Evolutionary conservation across 208 protist genomes (phyloP).

Genomic region (Acanthamoeba royreba): DNA sequence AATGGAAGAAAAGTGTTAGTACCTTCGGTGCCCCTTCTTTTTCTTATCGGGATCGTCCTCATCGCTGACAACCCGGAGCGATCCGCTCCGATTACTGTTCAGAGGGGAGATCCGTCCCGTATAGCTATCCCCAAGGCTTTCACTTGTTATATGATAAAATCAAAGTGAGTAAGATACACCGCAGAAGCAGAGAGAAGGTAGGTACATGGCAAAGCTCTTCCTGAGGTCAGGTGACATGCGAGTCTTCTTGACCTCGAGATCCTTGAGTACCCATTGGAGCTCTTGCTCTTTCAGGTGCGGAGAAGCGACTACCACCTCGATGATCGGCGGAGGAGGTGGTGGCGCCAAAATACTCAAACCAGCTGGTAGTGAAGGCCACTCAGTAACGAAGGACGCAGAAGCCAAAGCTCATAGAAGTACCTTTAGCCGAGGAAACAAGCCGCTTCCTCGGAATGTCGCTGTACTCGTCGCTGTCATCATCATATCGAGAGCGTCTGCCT

Average conservation of each 20-base stretch:
- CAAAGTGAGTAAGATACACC: too few relatives aligned
- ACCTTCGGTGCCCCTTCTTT: neutral
- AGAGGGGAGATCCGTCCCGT: neutral
- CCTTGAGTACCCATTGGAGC: neutral
- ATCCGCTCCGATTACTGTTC: neutral
- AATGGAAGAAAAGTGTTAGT: neutral
- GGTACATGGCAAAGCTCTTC: neutral
- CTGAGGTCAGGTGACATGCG: neutral
- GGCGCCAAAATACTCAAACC: neutral
- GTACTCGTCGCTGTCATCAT: too few relatives aligned
- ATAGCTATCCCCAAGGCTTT: neutral
- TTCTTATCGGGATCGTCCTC: neutral
- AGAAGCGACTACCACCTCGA: neutral
- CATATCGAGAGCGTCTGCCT: too few relatives aligned
- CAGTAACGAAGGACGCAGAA: too few relatives aligned
- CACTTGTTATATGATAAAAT: neutral
- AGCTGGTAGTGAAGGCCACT: neutral
- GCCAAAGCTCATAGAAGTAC: too few relatives aligned
- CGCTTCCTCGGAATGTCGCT: too few relatives aligned
- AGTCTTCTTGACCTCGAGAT: neutral
- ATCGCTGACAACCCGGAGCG: neutral
- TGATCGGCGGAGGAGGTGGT: neutral
- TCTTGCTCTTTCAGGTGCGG: constrained; percentile 8
- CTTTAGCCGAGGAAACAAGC: too few relatives aligned
- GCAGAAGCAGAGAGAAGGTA: neutral